These are phyloP conservation scores for Begonia peltatifolia DNA, from an alignment of 306 rosid genomes.

Conservation along the genomic window DNA sequence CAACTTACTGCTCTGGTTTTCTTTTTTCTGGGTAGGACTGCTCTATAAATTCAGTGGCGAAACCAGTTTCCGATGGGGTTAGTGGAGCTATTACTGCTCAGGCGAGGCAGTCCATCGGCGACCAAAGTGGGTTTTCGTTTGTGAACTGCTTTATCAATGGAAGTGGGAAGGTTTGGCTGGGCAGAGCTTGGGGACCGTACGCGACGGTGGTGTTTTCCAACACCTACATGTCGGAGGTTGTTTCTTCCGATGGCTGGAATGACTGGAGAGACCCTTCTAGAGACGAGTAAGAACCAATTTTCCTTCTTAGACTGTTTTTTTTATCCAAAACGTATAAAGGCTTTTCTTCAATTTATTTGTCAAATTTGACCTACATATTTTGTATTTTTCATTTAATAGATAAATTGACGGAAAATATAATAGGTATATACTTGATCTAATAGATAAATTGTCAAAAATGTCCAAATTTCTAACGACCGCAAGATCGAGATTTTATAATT, in stretches of 20 bases:
- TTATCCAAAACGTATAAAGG: no score
- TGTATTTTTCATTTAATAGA: no score
- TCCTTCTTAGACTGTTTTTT: not conserved
- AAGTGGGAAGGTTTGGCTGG: conserved; percentile 71
- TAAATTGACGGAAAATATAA: no score
- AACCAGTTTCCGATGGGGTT: conserved; percentile 16
- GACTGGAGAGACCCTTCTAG: conserved; percentile 61
- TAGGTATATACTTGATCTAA: no score
- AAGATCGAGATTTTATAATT: no score
- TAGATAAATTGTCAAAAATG: no score
- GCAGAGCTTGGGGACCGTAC: conserved; percentile 69
- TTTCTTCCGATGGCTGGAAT: conserved; percentile 58
- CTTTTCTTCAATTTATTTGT: no score
- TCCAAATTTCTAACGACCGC: no score
- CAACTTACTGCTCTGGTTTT: not conserved
- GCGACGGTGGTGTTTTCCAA: conserved; percentile 50
- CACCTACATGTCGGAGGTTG: conserved; percentile 51
- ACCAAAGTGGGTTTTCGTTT: conserved; percentile 57
- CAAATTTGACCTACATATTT: no score
- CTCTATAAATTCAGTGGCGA: conserved; percentile 40
- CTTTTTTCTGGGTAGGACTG: conserved; percentile 29
- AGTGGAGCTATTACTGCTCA: conserved; percentile 76
- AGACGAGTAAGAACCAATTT: conserved; percentile 29
- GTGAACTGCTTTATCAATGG: conserved; percentile 65
- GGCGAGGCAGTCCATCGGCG: conserved; percentile 29